Evolutionary conservation across 257 asterid species (phyloP).

Genomic region (Fraxinus quadrangulata): DNA sequence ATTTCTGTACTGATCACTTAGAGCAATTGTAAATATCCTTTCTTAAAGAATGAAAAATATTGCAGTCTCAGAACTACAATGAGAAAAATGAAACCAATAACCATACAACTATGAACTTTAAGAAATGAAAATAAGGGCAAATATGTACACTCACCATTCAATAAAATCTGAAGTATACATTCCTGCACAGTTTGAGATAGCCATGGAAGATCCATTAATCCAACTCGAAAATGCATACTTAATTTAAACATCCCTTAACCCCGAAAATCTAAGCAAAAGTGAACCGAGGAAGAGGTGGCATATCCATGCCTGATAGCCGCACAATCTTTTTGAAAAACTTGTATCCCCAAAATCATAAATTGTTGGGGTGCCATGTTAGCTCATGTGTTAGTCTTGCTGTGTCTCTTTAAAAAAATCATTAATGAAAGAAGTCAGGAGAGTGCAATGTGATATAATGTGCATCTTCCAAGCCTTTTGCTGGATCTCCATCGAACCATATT

Average conservation of each 20-base stretch:
- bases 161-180: conserved; percentile 3
- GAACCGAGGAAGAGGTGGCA: conserved; percentile 12
- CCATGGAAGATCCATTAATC: neutral
- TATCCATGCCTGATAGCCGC: neutral
- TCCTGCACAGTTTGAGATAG: conserved; percentile 5
- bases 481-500: conserved; percentile 1
- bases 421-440: neutral
- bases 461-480: conserved; percentile 1
- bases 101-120: conserved; percentile 1
- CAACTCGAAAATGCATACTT: neutral
- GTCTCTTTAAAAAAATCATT: neutral
- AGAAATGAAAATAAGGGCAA: conserved; percentile 7
- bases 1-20: conserved; percentile 3
- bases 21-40: too few species aligned
- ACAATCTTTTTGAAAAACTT: neutral
- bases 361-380: neutral
- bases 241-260: neutral
- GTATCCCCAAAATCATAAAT: neutral
- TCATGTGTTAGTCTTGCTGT: neutral
- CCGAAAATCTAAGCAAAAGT: neutral
- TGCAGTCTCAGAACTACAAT: conserved; percentile 12
- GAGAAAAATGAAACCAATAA: neutral
- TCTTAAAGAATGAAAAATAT: too few species aligned
- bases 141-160: conserved; percentile 17
- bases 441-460: conserved; percentile 2